These are phyloP conservation scores for Metarhizium album DNA, from an alignment of 2,329 filamentous ascomycete genomes.

Conservation along the genomic window DNA sequence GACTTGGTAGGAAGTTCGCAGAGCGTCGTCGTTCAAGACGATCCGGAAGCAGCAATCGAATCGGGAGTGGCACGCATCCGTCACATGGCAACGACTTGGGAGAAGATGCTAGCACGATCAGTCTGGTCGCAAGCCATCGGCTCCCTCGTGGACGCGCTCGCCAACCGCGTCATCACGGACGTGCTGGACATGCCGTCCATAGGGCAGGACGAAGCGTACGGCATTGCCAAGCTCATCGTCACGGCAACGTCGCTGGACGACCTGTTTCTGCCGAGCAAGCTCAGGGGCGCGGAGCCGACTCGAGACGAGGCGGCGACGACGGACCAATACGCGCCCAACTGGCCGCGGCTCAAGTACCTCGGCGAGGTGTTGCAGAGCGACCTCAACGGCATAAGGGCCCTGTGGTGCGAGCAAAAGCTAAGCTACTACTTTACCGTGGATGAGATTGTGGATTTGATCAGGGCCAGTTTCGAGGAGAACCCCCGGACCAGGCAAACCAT, in stretches of 20 bases:
- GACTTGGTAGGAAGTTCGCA: constrained; percentile 51
- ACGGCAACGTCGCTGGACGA: constrained; percentile 48
- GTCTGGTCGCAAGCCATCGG: constrained; percentile 54
- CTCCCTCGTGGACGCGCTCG: constrained; percentile 46
- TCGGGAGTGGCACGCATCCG: constrained; percentile 42
- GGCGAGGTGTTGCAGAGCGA: constrained; percentile 57
- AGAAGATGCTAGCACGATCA: constrained; percentile 45
- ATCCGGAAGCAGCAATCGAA: constrained; percentile 41
- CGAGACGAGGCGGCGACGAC: constrained; percentile 40
- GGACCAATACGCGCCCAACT: constrained; percentile 48
- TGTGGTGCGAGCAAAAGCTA: constrained; percentile 57
- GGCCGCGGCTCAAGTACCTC: constrained; percentile 54
- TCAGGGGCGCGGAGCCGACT: constrained; percentile 14
- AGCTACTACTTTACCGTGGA: constrained; percentile 50
- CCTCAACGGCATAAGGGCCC: constrained; percentile 48
- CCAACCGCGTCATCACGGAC: constrained; percentile 48
- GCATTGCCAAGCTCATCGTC: constrained; percentile 47
- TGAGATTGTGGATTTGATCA: constrained; percentile 52
- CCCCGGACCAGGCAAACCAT: constrained; percentile 46
- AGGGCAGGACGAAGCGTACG: constrained; percentile 53
- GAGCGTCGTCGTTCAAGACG: constrained; percentile 47
- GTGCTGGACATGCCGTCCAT: constrained; percentile 52
- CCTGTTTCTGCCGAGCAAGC: constrained; percentile 41
- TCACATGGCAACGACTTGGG: constrained; percentile 44
- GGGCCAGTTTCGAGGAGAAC: constrained; percentile 55